These are phyloP conservation scores for Ogataea henricii DNA, from an alignment of 805 yeast genomes.

Conservation along the genomic window DNA sequence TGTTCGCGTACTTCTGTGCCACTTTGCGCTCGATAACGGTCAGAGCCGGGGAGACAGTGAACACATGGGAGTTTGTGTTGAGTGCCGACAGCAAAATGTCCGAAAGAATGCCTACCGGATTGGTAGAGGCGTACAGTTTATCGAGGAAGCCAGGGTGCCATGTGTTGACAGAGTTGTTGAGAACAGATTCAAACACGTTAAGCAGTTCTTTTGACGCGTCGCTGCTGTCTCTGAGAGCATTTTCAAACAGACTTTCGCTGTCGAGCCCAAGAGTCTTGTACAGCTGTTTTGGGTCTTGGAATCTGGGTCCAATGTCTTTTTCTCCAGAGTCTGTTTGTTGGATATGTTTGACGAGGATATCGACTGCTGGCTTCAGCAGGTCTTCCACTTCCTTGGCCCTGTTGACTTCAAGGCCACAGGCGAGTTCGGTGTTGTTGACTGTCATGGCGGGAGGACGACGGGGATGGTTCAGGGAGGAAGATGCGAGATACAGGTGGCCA, in stretches of 20 bases:
- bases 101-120: conserved; percentile 77
- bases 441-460: background rate
- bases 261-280: conserved; percentile 38
- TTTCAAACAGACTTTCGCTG: conserved; percentile 30
- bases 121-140: conserved; percentile 81
- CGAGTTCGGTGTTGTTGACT: conserved; percentile 6
- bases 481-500: background rate
- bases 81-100: conserved; percentile 68
- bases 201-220: conserved; percentile 43
- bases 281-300: conserved; percentile 50
- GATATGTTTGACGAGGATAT: conserved; percentile 55
- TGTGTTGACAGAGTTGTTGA: conserved; percentile 72
- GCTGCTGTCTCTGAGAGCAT: conserved; percentile 19
- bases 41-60: conserved; percentile 79
- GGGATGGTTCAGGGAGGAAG: background rate
- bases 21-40: conserved; percentile 73
- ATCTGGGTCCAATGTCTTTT: conserved; percentile 51
- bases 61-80: conserved; percentile 85
- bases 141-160: conserved; percentile 89
- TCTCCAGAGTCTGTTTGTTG: conserved; percentile 46
- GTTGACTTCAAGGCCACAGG: conserved; percentile 45
- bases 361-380: conserved; percentile 52
- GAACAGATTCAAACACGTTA: conserved; percentile 52
- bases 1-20: conserved; percentile 63
- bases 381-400: conserved; percentile 59